Evolutionary conservation across 441 rosid species (phyloP), one percentile per base, ranked within the genome.

Genomic region (Brassica balearica): DNA sequence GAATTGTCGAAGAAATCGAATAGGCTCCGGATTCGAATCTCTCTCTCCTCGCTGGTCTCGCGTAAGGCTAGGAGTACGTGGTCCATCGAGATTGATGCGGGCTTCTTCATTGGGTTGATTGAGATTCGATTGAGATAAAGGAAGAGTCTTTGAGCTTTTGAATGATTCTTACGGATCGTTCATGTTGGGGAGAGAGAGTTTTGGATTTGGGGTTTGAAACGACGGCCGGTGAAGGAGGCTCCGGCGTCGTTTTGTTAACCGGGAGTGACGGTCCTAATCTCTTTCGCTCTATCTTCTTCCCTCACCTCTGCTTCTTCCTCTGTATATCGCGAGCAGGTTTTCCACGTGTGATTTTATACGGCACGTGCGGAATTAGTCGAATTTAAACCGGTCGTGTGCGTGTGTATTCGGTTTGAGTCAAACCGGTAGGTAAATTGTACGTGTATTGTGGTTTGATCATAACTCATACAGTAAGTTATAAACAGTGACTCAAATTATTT

Each of bases 11-110:
- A 96, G 88, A 91, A 93, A 80, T 74, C 82, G 70, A 96, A 96
- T 78, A 93, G 74, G 74, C 97, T 87, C 68, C 94, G 84, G 71
- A 96, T 85, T 56, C 99, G 82, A 1, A 82, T 58, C 60, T 92
- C 99, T 71, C 99, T 87, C 89, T 92, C 98, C 8, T 92, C 98
- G 78, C 82, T 89, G 17, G 93, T 92, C 77, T 96, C 99, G 1
- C 97, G 84, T 82, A 86, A 80, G 53, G 99, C 99, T 46, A 96
- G 51, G 8, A 93, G 84, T 58, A 96, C 98, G 68, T 92, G 97
- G 68, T 96, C 98, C 93, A 96, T 89, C n/a, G 96, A 81, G 6
- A 87, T 77, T 53, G 92, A 85, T 23, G 87, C 91, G 17, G 91
- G 69, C 76, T 86, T 85, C 85, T 80, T 83, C n/a, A 15, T 14